Evolutionary conservation across 1,284 basidiomycete species (phyloP), one percentile per base, ranked within the genome.

Genomic region (Pisolithus thermaeus): DNA sequence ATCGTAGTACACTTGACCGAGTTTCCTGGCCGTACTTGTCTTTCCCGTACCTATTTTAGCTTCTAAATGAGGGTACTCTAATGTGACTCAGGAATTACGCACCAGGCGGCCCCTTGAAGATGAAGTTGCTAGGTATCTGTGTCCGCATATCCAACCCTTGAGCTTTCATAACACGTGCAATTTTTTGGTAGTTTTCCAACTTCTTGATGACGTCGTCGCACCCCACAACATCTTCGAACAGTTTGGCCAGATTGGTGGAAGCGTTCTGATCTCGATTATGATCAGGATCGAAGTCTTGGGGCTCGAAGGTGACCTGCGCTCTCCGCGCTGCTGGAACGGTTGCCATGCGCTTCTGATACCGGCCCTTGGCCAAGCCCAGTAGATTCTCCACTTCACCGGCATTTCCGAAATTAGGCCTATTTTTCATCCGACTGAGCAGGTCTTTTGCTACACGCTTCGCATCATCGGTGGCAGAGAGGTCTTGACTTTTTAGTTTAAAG

Each of bases 71-170:
- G 35, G 8, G 18, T 6, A 11, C 9, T 23, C 11, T 2, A 35
- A 16, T 8, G 32, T 14, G 12, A 35, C 11, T 35, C 12, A 35
- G 7, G 4, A 37, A 11, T 20, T 11, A 46, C 61, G 50, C 56
- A 79, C 83, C 83, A 58, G 84, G 84, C 7, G 84, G 84, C 0
- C 84, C 84, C 57, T 81, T 86, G 71, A 87, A 86, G 3, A 87
- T 70, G 57, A 85, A 87, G 52, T 75, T 83, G 6, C 78, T 86
- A 0, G 84, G 83, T 20, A 86, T 77, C 25, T 72, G 65, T 0
- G 74, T 67, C 1, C 75, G 71, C 28, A 72, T 64, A 51, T 81
- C 75, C 20, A 69, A 64, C 1, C 72, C 72, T 22, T 66, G 64
- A 5, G 56, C 59, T 57, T 77, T 79, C 63, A 73, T 71, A 18